A percentile compares a stretch with the other conserved stretches of the same genome.
These are phyloP conservation scores for Monosporascus sp. DNA, from an alignment of 2,329 filamentous ascomycete genomes.

Conservation along the genomic window DNA sequence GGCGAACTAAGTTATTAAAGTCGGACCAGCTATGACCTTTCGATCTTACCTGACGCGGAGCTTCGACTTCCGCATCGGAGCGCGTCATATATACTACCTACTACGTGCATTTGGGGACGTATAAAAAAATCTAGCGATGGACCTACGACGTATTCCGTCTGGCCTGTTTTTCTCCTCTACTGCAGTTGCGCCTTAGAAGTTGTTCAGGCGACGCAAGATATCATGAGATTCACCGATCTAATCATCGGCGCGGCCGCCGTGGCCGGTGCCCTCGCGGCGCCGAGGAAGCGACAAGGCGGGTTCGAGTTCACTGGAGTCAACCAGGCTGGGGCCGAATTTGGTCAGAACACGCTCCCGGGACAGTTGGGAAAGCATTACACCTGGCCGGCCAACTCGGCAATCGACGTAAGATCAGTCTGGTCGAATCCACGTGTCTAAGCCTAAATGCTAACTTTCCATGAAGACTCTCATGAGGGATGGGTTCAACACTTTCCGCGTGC, in stretches of 20 bases:
- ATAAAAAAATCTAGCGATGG: slow-evolving; percentile 9
- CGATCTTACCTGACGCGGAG: slow-evolving; percentile 19
- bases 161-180: slow-evolving; percentile 1
- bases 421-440: no score
- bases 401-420: slow-evolving; percentile 24
- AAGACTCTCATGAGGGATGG: slow-evolving; percentile 44
- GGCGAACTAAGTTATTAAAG: not conserved
- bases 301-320: slow-evolving; percentile 32
- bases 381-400: slow-evolving; percentile 47
- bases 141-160: not conserved
- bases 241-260: slow-evolving; percentile 24
- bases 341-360: slow-evolving; percentile 49
- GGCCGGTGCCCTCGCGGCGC: slow-evolving; percentile 25
- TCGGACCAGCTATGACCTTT: slow-evolving; percentile 1
- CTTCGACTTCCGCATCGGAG: slow-evolving; percentile 17
- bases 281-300: slow-evolving; percentile 28
- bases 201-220: slow-evolving; percentile 2
- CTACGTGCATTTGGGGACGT: slow-evolving; percentile 1
- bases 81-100: not conserved
- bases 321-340: slow-evolving; percentile 55
- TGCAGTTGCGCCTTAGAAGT: slow-evolving; percentile 3
- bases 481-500: slow-evolving; percentile 52
- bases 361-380: slow-evolving; percentile 52
- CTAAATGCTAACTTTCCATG: not conserved
- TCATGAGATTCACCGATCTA: slow-evolving; percentile 29